These are phyloP conservation scores for Castanea sativa DNA, from an alignment of 306 rosid species.

Conservation along the genomic window DNA sequence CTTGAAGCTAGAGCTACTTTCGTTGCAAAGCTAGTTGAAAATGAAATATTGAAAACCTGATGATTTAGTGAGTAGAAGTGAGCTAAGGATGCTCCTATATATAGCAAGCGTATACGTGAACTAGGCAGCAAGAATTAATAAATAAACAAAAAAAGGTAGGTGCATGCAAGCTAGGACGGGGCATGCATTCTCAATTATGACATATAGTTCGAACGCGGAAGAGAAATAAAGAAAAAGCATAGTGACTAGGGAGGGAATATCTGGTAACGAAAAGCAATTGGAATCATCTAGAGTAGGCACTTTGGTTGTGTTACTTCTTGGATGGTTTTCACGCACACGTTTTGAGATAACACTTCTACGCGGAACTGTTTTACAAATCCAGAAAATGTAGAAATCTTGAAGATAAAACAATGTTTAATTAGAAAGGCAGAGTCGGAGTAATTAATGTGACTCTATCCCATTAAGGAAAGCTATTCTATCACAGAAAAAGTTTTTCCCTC, in stretches of 20 bases:
- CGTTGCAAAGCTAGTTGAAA: background rate
- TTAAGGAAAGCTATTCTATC: no score
- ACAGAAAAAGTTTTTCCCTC: no score
- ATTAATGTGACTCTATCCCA: no score
- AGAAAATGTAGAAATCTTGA: no score
- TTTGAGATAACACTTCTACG: background rate
- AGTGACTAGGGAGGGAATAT: background rate
- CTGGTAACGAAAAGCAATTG: conserved; percentile 17
- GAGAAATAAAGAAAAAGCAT: background rate
- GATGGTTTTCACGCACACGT: background rate
- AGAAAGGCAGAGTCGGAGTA: no score
- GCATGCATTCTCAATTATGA: no score
- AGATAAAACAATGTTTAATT: no score
- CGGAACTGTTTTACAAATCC: no score
- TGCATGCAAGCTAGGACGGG: background rate
- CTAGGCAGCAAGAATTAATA: background rate
- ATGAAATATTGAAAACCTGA: conserved; percentile 1
- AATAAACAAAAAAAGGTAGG: background rate
- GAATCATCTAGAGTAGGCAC: conserved; percentile 7
- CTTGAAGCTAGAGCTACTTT: background rate
- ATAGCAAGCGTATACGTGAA: conserved; percentile 29
- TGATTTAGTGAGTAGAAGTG: conserved; percentile 16
- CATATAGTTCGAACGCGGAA: no score
- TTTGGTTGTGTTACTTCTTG: background rate
- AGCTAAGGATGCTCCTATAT: conserved; percentile 37